Evolutionary conservation across 169 alveolate species (phyloP).

Genomic region (Perkinsus marinus): DNA sequence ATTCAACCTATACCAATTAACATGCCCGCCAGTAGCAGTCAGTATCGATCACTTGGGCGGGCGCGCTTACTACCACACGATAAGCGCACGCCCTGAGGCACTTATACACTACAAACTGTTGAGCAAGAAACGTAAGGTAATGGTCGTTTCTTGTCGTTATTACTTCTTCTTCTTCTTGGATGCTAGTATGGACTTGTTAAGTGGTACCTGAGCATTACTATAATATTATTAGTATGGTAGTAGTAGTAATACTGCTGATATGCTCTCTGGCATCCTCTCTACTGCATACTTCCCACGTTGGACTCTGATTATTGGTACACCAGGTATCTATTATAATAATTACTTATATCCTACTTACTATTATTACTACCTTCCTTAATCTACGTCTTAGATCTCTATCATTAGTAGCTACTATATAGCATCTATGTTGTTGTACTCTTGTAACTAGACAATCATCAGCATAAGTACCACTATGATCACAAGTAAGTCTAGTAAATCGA

Average conservation of each 20-base stretch:
- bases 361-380: conserved; percentile 68
- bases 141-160: background rate
- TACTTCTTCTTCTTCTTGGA: background rate
- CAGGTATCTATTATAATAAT: background rate
- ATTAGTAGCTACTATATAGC: conserved; percentile 94
- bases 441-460: conserved; percentile 98
- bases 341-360: background rate
- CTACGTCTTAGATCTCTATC: conserved; percentile 93
- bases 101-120: too few species aligned
- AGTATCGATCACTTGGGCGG: background rate
- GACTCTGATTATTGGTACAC: background rate
- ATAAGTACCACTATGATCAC: conserved; percentile 94
- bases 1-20: background rate
- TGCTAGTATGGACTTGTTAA: background rate
- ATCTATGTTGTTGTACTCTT: conserved; percentile 83
- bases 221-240: background rate
- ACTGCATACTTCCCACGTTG: background rate
- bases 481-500: conserved; percentile 79
- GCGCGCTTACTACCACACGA: background rate
- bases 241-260: background rate
- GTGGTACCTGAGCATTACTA: background rate
- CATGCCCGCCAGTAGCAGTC: background rate
- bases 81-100: background rate
- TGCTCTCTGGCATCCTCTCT: background rate
- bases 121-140: background rate